These are phyloP conservation scores for Fusarium pseudonygamai DNA, from an alignment of 2,329 filamentous ascomycete genomes.

Conservation along the genomic window DNA sequence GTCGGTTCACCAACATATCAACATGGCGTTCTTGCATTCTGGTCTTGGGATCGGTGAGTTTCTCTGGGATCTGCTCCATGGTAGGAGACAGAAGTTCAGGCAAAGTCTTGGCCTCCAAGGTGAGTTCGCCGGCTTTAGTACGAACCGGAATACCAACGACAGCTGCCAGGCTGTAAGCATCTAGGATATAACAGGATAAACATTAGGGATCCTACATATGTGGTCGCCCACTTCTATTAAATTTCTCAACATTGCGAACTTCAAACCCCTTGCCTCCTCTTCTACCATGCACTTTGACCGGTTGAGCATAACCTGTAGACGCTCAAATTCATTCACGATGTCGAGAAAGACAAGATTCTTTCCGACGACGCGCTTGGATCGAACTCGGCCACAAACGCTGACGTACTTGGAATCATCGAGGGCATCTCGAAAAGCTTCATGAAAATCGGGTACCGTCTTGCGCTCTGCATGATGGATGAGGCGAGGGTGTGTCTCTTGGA, in stretches of 20 bases:
- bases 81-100: constrained; percentile 80
- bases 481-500: constrained; percentile 50
- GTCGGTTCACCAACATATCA: constrained; percentile 81
- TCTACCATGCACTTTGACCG: constrained; percentile 58
- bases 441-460: constrained; percentile 49
- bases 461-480: constrained; percentile 41
- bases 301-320: constrained; percentile 81
- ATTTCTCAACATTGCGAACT: constrained; percentile 70
- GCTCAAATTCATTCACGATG: constrained; percentile 75
- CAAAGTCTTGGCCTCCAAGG: constrained; percentile 72
- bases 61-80: constrained; percentile 79
- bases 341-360: constrained; percentile 87
- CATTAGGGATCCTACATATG: constrained; percentile 69
- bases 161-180: constrained; percentile 57
- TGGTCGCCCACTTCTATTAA: constrained; percentile 83
- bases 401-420: constrained; percentile 42
- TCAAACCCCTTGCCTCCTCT: constrained; percentile 48
- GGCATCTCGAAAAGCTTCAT: constrained; percentile 43
- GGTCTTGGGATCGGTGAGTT: constrained; percentile 75
- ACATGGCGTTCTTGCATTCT: constrained; percentile 83
- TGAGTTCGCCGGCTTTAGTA: constrained; percentile 79
- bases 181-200: constrained; percentile 24
- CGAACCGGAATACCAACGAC: constrained; percentile 75
- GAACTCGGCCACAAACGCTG: constrained; percentile 70
- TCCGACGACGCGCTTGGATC: constrained; percentile 74